Evolutionary conservation across 2,329 filamentous ascomycete species (phyloP), one percentile per base, ranked within the genome.

Genomic region (Thielaviopsis populi): DNA sequence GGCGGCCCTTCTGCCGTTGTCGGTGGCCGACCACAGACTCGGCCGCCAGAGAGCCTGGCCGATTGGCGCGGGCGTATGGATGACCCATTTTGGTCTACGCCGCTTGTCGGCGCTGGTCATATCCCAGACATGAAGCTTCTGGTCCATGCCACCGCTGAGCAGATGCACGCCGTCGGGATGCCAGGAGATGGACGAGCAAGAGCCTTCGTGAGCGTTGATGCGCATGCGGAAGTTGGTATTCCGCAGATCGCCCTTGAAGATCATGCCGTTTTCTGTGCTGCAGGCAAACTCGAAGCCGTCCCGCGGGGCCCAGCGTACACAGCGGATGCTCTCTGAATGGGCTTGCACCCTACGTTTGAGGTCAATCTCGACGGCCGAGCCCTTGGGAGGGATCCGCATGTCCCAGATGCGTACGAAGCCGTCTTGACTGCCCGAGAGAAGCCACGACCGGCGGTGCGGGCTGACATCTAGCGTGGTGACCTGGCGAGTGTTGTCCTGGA

Each of bases 91-190:
- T 0, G 84, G 77, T 71, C 84, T 86, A 70, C 86, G 84, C 15
- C 82, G 76, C 71, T 83, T 83, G 68, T 86, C 83, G 17, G 80
- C 82, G 61, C 75, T 76, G 4, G 81, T 80, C 65, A 87, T 72
- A 69, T 87, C 83, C 85, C 85, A 88, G 5, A 87, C 80, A 68
- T 84, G 78, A 46, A 84, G 80, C 62, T 79, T 80, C 66, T 78
- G 79, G 69, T 88, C 85, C 67, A 79, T 75, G 6, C 84, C 83
- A 3, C 80, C 83, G 67, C 83, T 87, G 59, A 84, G 77, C 11
- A 87, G 73, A 68, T 87, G 83, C n/a, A 80, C 77, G 15, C 84
- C 85, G 69, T 87, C 84, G 0, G 83, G 81, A 68, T 88, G 85
- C 85, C 85, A 88, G 2, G 82, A 79, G 53, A 86, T 81, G 0